These are phyloP conservation scores for Rhizoctonia solani DNA, from an alignment of 1,284 basidiomycete species.

Conservation along the genomic window DNA sequence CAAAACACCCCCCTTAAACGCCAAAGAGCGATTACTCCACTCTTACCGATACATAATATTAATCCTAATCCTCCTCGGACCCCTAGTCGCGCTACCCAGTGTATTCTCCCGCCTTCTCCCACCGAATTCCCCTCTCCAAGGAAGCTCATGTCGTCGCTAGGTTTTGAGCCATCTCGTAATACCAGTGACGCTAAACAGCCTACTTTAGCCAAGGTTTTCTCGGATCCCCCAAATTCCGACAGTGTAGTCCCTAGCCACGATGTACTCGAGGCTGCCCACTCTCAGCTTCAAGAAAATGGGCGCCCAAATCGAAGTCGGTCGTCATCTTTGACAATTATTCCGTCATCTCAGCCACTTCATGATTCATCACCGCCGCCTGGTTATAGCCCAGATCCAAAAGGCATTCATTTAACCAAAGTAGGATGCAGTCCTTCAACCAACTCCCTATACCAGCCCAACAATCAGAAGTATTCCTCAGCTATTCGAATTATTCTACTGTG, in stretches of 20 bases:
- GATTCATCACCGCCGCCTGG: constrained; percentile 17
- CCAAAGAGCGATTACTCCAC: neutral
- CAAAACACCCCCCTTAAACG: neutral
- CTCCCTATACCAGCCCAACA: neutral
- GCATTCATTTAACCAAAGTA: constrained; percentile 2
- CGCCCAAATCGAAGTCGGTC: neutral
- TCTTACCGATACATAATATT: constrained; percentile 2
- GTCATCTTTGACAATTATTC: constrained; percentile 13
- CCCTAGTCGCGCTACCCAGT: neutral
- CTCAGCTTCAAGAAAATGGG: neutral
- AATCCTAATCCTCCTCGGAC: neutral
- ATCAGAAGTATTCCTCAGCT: neutral
- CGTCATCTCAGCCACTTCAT: constrained; percentile 16
- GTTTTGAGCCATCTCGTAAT: neutral
- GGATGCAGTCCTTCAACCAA: neutral
- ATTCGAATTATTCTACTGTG: neutral
- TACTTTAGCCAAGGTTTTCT: neutral
- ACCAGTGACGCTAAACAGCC: neutral
- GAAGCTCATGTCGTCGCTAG: neutral
- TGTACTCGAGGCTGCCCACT: neutral
- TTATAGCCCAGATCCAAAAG: constrained; percentile 1
- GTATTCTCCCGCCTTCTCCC: neutral
- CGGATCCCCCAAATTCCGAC: neutral
- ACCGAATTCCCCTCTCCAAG: constrained; percentile 15
- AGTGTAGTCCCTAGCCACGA: neutral